Evolutionary conservation across 352 stramenopile species (phyloP), one percentile per base, ranked within the genome.

Genomic region (Pythium aristosporum): DNA sequence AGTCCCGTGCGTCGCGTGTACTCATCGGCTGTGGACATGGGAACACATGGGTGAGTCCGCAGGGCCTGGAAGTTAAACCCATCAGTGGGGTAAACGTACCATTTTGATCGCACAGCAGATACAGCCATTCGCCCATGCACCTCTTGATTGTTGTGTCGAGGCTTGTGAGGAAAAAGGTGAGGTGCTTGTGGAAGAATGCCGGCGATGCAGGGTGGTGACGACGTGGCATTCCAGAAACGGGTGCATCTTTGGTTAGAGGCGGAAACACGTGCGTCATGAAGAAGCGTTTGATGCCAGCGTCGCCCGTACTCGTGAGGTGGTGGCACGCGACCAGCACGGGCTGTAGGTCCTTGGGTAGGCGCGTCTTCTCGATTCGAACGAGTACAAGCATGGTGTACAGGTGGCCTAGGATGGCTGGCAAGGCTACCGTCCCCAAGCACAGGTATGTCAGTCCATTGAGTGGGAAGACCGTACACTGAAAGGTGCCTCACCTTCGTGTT

Each of bases 101-200:
- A 36, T 91, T 89, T 73, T 92, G 55, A 62, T 89, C 65, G 63
- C 81, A 92, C 6, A 94, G 73, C 37, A 85, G 61, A 61, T 83
- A 91, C 47, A 94, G 60, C 76, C 78, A 91, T 49, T 94, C 83
- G 50, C 81, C 80, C 44, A 75, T 72, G 66, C 77, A 90, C 30
- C 85, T 79, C 53, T 82, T 79, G 62, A 92, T 72, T 25, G 88
- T 74, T 11, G 80, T 88, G 54, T 94, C 72, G 18, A 91, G 63
- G 42, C 82, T 85, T 28, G 85, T 94, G 21, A 94, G 68, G 55
- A 89, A 91, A 54, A 80, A 87, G 32, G 64, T 78, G 21, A 94
- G 67, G 44, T 91, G 77, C 21, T 82, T 79, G 63, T 85, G 85
- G 63, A 79, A 84, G 42, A 85, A 78, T 1, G 37, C 57, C 8